phyloP scores from a whole-genome alignment of 164 flowering plant genomes.

The Vitis riparia region DNA sequence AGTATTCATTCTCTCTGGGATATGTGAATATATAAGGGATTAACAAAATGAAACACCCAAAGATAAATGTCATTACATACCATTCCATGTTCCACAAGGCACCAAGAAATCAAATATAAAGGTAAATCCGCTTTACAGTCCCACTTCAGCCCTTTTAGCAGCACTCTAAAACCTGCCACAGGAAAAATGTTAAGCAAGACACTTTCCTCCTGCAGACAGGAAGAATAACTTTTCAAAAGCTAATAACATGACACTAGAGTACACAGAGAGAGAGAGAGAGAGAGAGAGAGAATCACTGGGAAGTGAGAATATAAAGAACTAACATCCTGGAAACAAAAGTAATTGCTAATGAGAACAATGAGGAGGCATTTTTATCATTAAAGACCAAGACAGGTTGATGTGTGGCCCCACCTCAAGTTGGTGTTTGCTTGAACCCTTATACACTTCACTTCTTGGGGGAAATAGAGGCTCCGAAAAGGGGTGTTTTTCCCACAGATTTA shows the following conservation, averaged over 20 bases:
- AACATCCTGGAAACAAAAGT: neutral
- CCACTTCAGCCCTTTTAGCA: neutral
- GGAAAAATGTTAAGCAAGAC: neutral
- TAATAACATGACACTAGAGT: too few species aligned
- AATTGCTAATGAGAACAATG: neutral
- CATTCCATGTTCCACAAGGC: slow-evolving; percentile 1
- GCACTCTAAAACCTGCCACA: neutral
- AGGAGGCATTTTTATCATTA: neutral
- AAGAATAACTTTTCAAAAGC: too few species aligned
- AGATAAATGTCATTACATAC: neutral
- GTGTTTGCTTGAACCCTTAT: neutral
- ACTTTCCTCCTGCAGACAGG: too few species aligned
- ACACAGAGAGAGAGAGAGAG: too few species aligned
- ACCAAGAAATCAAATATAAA: neutral
- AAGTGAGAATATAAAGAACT: too few species aligned
- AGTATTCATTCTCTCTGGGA: neutral
- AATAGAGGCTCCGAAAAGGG: neutral
- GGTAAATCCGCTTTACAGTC: neutral
- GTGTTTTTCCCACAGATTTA: neutral
- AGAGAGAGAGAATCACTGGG: too few species aligned
- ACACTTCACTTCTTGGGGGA: neutral
- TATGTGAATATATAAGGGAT: neutral
- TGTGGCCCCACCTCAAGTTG: neutral
- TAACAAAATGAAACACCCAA: neutral
- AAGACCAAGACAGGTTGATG: neutral